phyloP scores from a whole-genome alignment of 2,329 filamentous ascomycete species.

The Fusarium aywerte region DNA sequence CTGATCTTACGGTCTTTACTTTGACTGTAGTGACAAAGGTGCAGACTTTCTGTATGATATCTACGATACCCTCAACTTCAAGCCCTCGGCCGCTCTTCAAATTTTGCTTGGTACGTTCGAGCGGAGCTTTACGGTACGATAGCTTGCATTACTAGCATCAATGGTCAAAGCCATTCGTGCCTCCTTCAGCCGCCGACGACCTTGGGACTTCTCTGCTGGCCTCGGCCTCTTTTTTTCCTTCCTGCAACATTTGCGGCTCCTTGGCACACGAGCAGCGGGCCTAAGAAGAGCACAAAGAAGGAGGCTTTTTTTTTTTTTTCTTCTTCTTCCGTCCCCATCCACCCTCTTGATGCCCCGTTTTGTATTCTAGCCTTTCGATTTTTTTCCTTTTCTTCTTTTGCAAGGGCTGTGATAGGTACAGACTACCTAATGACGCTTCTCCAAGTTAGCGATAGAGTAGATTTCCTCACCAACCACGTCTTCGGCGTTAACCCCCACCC shows the following conservation, averaged over 20 bases:
- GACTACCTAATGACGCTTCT: slow-evolving; percentile 13
- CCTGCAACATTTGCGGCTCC: slow-evolving; percentile 10
- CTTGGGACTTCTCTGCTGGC: background rate
- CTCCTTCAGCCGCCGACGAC: slow-evolving; percentile 1
- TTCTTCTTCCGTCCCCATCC: background rate
- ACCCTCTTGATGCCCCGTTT: slow-evolving; percentile 5
- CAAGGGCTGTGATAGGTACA: slow-evolving; percentile 29
- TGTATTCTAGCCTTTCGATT: slow-evolving; percentile 2
- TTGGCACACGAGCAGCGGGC: slow-evolving; percentile 16
- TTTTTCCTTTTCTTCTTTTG: slow-evolving; percentile 16
- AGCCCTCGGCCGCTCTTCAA: background rate
- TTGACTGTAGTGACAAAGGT: background rate
- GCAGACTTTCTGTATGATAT: background rate
- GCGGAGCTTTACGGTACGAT: background rate
- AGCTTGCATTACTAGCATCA: background rate
- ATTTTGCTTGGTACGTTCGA: background rate
- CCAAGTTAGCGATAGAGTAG: slow-evolving; percentile 16
- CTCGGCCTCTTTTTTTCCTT: slow-evolving; percentile 26
- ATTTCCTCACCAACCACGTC: slow-evolving; percentile 19
- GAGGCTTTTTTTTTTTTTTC: slow-evolving; percentile 18
- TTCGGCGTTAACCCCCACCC: background rate
- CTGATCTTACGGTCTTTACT: background rate
- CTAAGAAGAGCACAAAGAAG: slow-evolving; percentile 1
- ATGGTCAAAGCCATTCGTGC: background rate
- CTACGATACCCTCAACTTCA: background rate